Conservation (phyloP, 768 basidiomycete genomes). For the Tylopilus cervinicoccineus region DNA sequence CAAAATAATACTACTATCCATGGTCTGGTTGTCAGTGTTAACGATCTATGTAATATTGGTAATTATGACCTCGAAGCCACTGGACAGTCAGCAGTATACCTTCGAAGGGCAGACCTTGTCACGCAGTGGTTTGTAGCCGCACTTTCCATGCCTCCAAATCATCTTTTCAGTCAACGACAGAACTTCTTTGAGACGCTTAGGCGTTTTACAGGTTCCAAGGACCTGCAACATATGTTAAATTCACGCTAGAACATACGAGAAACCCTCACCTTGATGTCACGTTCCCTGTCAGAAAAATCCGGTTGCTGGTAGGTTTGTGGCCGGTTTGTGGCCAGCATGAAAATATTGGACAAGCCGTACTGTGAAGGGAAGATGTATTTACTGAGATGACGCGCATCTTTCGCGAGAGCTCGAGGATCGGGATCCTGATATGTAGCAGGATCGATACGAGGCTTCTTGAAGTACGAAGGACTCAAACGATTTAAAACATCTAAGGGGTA, state of each 20-base stretch:
- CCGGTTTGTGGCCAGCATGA: conserved; percentile 29
- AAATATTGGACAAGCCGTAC: conserved; percentile 62
- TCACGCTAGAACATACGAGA: neutral
- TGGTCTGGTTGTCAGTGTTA: conserved; percentile 33
- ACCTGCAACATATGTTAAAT: conserved; percentile 16
- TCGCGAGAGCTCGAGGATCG: conserved; percentile 44
- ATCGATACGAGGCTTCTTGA: conserved; percentile 25
- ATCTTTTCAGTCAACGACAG: conserved; percentile 56
- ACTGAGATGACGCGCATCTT: conserved; percentile 57
- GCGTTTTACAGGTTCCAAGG: conserved; percentile 60
- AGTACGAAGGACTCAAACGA: conserved; percentile 44
- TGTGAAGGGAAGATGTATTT: conserved; percentile 88
- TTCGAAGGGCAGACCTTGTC: conserved; percentile 75
- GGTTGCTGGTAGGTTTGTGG: conserved; percentile 36
- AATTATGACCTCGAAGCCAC: neutral
- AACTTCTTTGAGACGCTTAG: conserved; percentile 59
- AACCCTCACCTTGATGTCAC: conserved; percentile 59
- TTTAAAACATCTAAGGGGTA: conserved; percentile 59
- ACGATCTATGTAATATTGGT: conserved; percentile 33
- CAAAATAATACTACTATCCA: conserved; percentile 64
- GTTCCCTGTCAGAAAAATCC: conserved; percentile 59
- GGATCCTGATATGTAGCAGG: conserved; percentile 37
- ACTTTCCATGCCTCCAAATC: conserved; percentile 64
- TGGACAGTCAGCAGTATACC: conserved; percentile 32
- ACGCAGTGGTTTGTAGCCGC: conserved; percentile 62